Percentiles rank a stretch among this genome's conserved stretches.
Conservation (phyloP, 2,329 filamentous ascomycete species). For the Gremmenia infestans region DNA sequence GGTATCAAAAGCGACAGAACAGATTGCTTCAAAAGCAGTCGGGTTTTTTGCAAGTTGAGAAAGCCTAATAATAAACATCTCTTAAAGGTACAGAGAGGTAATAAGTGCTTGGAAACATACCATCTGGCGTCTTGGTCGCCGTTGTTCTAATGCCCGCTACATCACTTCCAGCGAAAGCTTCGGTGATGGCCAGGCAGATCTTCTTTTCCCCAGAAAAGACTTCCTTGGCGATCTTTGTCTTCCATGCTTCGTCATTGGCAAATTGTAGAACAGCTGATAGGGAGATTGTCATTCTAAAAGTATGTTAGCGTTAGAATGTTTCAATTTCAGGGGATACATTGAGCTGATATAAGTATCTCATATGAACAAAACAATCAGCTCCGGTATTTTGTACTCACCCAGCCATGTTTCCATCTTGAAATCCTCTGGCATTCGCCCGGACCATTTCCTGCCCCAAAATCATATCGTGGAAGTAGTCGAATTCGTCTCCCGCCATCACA, state of each 20-base stretch:
- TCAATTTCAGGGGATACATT: not conserved
- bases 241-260: conserved; percentile 61
- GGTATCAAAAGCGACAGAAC: too few relatives aligned
- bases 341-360: not conserved
- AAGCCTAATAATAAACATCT: too few relatives aligned
- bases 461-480: conserved; percentile 83
- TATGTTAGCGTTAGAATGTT: not conserved
- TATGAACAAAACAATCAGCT: not conserved
- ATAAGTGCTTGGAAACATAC: too few relatives aligned
- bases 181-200: conserved; percentile 82
- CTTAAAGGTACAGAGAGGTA: too few relatives aligned
- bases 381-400: conserved; percentile 36
- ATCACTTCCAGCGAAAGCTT: conserved; percentile 81
- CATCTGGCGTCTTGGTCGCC: conserved; percentile 66
- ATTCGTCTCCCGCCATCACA: conserved; percentile 70
- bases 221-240: conserved; percentile 63
- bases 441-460: conserved; percentile 69
- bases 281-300: conserved; percentile 63
- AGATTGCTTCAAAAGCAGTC: too few relatives aligned
- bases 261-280: conserved; percentile 78
- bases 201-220: conserved; percentile 79
- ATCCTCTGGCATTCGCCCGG: conserved; percentile 68
- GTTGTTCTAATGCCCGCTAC: conserved; percentile 77
- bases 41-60: too few relatives aligned
- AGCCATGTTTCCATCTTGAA: conserved; percentile 82